Evolutionary conservation across 768 basidiomycete species (phyloP).

Genomic region (Rhodotorula toruloides): DNA sequence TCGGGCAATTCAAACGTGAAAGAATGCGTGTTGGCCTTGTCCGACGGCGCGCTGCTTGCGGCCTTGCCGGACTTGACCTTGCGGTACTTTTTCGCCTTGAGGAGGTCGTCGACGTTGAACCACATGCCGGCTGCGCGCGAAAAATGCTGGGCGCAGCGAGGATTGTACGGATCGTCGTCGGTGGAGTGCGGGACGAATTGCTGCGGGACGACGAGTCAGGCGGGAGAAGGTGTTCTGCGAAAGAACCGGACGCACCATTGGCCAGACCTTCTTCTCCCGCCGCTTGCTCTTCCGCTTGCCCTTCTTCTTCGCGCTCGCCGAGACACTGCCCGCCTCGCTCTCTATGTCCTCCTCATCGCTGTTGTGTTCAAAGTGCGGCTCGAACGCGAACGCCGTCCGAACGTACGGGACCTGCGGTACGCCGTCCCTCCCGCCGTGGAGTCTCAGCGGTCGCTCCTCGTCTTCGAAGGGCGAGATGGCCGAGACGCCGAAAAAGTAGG

Average conservation of each 20-base stretch:
- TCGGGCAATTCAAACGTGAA: not conserved
- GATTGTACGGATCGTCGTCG: conserved; percentile 1
- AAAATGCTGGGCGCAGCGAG: conserved; percentile 7
- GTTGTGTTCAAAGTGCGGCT: not conserved
- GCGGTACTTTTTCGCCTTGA: not conserved
- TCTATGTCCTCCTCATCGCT: not conserved
- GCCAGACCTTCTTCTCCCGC: not conserved
- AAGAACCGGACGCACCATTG: not conserved
- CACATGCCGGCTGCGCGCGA: not conserved
- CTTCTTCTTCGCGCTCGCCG: no score
- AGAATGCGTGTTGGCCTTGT: not conserved
- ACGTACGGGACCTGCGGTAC: not conserved
- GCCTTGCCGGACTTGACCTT: not conserved
- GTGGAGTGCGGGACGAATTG: conserved; percentile 8
- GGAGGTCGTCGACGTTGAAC: conserved; percentile 10
- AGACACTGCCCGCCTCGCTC: not conserved
- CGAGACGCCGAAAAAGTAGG: conserved; percentile 12
- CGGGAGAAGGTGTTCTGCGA: no score
- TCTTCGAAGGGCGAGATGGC: not conserved
- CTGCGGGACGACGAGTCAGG: no score
- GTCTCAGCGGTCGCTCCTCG: not conserved
- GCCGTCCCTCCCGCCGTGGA: not conserved
- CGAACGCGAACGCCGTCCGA: conserved; percentile 8
- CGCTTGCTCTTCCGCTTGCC: not conserved
- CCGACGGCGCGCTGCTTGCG: not conserved